Base-by-base conservation (phyloP, 2,329 filamentous ascomycete genomes). In the Sphaerulina musiva region DNA sequence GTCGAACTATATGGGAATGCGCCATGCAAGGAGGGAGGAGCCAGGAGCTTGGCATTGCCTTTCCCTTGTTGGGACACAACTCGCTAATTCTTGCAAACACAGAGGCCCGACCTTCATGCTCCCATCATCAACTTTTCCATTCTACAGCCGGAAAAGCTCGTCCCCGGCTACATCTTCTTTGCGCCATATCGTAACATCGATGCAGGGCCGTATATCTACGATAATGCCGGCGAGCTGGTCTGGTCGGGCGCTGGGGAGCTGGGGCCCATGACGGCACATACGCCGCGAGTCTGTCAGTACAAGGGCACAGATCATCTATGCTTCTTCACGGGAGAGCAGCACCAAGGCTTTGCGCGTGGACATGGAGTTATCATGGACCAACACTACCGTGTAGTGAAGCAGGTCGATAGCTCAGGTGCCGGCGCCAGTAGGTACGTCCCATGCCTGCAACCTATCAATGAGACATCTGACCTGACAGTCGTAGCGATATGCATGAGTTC, bases 281-380 rank as follows among this genome's bases (percentile, higher is more conserved):
- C 72, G 51, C 72, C 76, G 53, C 74, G 75, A 56, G 74, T 76
- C 32, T 79, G 77, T 63, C 61, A 69, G 42, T 79, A 77, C 67
- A 70, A 75, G 23, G 75, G 73, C 11, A 66, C 67, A 53, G 70
- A 75, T 45, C 77, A 79, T 58, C 61, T 79, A n/a, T 79, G 76
- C 62, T 78, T 75, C 65, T 79, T 77, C 64, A 73, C 78, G 54
- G 76, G 76, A 34, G 70, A 73, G 51, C 76, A 79, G 56, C 74
- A 77, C 56, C 74, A 75, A 50, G 76, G 76, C 29, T 80, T 78
- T 54, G 76, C 75, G 29, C 70, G 75, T 41, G 77, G 77, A 5
- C 76, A 78, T 69, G 76, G 76, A 40, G 69, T 78, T 20, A 79
- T 79, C 54, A 73, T 79, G 74, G 73, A 80, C 60, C 71, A 72